A percentile compares a stretch with the other conserved stretches of the same genome.
These are phyloP conservation scores for Gynostemma pentaphyllum DNA, from an alignment of 306 rosid species.

Conservation along the genomic window DNA sequence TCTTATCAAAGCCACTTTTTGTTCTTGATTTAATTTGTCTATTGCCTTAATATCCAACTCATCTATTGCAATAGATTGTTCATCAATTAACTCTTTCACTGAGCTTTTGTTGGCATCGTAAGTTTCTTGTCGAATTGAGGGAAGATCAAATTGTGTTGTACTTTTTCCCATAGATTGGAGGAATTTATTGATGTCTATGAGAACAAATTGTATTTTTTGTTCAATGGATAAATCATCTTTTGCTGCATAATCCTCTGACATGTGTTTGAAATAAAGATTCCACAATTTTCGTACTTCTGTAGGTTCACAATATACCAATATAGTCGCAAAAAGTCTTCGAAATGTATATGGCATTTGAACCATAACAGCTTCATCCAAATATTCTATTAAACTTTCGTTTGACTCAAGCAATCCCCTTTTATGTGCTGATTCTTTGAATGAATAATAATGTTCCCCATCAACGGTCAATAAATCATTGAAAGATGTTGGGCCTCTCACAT, in stretches of 20 bases:
- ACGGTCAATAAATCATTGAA: too few species aligned
- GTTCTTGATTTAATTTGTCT: not conserved
- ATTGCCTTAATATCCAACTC: not conserved
- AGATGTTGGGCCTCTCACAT: too few species aligned
- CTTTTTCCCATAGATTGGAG: not conserved
- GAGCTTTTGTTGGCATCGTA: not conserved
- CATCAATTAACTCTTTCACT: not conserved
- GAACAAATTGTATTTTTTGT: not conserved
- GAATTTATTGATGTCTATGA: not conserved
- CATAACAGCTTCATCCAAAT: not conserved
- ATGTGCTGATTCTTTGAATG: not conserved
- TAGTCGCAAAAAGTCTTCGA: not conserved
- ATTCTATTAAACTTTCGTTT: not conserved
- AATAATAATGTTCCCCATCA: too few species aligned
- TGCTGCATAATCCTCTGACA: not conserved
- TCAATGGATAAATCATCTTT: not conserved
- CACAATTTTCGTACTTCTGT: not conserved
- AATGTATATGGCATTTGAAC: conserved; percentile 2
- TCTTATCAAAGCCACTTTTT: not conserved
- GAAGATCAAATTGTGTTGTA: not conserved
- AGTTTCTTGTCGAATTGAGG: too few species aligned
- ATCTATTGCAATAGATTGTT: not conserved
- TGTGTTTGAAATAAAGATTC: not conserved
- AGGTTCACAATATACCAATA: too few species aligned
- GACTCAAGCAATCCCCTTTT: not conserved